These are phyloP conservation scores for Candida loeiensis DNA, from an alignment of 805 yeast species.

Conservation along the genomic window DNA sequence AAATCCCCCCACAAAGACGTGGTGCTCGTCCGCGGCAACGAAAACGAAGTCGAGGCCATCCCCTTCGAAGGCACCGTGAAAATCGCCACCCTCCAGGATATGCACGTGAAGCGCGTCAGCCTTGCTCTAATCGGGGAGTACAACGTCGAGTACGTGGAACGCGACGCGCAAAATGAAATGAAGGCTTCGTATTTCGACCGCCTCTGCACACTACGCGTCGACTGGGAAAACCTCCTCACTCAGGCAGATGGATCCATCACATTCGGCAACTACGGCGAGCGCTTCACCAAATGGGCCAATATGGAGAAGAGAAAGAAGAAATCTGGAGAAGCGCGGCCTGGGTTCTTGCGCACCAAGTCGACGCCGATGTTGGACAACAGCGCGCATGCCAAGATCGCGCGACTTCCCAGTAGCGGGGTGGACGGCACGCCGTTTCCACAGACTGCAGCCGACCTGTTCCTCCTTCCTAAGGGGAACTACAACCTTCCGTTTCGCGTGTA, in stretches of 20 bases:
- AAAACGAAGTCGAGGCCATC: conserved; percentile 41
- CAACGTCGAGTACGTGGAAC: conserved; percentile 38
- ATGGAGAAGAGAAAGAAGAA: conserved; percentile 16
- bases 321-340: conserved; percentile 18
- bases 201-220: conserved; percentile 37
- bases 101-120: conserved; percentile 36
- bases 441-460: conserved; percentile 19
- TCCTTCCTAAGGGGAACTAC: conserved; percentile 52
- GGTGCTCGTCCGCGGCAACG: conserved; percentile 42
- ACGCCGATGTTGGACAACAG: conserved; percentile 20
- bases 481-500: conserved; percentile 44
- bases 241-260: conserved; percentile 34
- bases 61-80: conserved; percentile 47
- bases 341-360: conserved; percentile 28
- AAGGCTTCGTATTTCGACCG: conserved; percentile 37
- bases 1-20: conserved; percentile 41
- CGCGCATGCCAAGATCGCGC: conserved; percentile 6
- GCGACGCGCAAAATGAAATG: conserved; percentile 25
- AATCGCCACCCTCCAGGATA: conserved; percentile 40
- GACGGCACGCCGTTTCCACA: conserved; percentile 46
- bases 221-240: conserved; percentile 48
- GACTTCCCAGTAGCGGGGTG: conserved; percentile 30
- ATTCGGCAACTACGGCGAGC: conserved; percentile 43
- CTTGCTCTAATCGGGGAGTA: conserved; percentile 43
- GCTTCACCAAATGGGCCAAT: conserved; percentile 19